Conservation (phyloP, 495 filamentous ascomycete species). For the Monascus purpureus region DNA sequence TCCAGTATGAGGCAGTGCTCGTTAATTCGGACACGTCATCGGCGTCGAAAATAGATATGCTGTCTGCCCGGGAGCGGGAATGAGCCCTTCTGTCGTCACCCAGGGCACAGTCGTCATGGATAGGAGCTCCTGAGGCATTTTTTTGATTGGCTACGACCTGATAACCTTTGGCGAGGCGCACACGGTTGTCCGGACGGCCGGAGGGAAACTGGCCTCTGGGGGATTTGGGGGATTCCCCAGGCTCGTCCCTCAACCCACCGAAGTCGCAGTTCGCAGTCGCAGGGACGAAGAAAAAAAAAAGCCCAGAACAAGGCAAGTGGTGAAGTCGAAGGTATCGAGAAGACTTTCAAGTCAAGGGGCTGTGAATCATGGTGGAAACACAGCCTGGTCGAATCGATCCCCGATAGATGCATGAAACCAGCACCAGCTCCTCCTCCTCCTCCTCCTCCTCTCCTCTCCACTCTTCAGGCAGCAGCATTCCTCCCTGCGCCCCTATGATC, state of each 20-base stretch:
- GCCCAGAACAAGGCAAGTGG: not conserved
- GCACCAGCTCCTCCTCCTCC: not conserved
- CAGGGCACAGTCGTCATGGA: not conserved
- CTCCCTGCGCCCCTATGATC: not conserved
- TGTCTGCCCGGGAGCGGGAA: not conserved
- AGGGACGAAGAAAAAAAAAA: constrained; percentile 1
- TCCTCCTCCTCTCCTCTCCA: not conserved
- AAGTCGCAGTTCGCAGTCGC: not conserved
- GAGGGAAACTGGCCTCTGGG: not conserved
- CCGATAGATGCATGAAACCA: not conserved
- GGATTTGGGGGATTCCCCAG: not conserved
- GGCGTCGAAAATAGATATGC: not conserved
- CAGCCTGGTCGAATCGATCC: not conserved
- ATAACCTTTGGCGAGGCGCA: not conserved
- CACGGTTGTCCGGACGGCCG: not conserved
- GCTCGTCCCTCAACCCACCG: not conserved
- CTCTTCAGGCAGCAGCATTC: not conserved
- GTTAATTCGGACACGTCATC: not conserved
- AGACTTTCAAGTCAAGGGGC: not conserved
- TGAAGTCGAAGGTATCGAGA: not conserved
- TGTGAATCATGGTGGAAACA: not conserved
- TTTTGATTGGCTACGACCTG: not conserved
- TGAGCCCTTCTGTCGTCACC: not conserved
- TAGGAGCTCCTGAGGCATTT: not conserved
- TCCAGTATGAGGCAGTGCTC: not conserved